Conservation (phyloP, 2,329 filamentous ascomycete species). For the Amauroascus niger region DNA sequence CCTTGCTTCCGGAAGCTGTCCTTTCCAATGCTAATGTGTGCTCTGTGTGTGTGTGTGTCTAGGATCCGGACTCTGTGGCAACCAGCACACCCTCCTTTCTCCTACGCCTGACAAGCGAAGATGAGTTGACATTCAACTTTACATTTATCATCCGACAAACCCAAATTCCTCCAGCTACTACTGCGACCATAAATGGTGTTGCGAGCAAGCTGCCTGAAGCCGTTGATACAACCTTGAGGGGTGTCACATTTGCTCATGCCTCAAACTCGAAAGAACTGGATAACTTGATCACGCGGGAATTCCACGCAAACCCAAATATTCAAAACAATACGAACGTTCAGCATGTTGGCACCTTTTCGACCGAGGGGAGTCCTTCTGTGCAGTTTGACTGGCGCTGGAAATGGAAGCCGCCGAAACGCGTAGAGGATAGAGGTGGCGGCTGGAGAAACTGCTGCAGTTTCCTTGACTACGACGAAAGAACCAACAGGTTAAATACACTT, state of each 20-base stretch:
- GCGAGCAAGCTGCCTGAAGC: conserved; percentile 42
- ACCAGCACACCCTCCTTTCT: conserved; percentile 57
- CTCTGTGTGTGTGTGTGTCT: conserved; percentile 44
- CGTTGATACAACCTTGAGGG: conserved; percentile 68
- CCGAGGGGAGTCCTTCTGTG: conserved; percentile 69
- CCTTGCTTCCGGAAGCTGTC: neutral
- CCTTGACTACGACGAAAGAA: conserved; percentile 90
- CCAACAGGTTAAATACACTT: conserved; percentile 77
- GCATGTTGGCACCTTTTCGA: conserved; percentile 83
- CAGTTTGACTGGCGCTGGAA: conserved; percentile 95
- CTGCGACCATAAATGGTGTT: conserved; percentile 40
- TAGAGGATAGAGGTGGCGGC: conserved; percentile 75
- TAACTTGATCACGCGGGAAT: conserved; percentile 86
- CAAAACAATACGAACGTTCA: conserved; percentile 97
- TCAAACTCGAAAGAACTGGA: conserved; percentile 80
- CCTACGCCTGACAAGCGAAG: conserved; percentile 77
- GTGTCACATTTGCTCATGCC: conserved; percentile 85
- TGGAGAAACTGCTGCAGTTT: conserved; percentile 98
- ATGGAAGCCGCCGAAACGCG: conserved; percentile 78
- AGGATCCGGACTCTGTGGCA: conserved; percentile 64
- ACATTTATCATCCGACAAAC: conserved; percentile 66
- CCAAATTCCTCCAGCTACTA: conserved; percentile 42
- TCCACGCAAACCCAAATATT: conserved; percentile 91
- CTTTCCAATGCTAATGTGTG: conserved; percentile 4
- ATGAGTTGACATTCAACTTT: conserved; percentile 88